Conservation (phyloP, 805 yeast genomes). For the Starmerella potacharoeniae region DNA sequence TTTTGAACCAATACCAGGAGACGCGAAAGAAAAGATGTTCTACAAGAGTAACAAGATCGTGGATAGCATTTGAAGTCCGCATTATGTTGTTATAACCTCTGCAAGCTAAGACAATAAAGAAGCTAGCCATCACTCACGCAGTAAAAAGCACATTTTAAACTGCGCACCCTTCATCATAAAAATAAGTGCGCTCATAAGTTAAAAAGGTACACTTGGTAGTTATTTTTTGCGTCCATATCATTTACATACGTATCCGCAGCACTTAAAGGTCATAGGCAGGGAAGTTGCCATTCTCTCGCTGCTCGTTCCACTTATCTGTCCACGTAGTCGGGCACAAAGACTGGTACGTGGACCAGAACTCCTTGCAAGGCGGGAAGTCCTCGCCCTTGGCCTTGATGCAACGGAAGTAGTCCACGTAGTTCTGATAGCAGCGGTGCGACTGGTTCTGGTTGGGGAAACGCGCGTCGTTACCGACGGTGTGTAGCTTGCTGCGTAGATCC, state of each 20-base stretch:
- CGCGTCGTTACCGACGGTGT: conserved; percentile 60
- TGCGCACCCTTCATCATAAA: no score
- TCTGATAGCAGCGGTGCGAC: conserved; percentile 96
- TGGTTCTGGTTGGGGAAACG: conserved; percentile 97
- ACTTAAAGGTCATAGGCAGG: conserved; percentile 31
- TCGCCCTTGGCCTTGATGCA: conserved; percentile 96
- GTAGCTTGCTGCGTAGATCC: conserved; percentile 22
- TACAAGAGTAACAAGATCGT: no score
- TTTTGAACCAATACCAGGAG: no score
- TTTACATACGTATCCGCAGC: neutral
- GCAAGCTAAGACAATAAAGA: no score
- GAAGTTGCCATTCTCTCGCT: conserved; percentile 42
- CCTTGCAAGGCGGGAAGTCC: conserved; percentile 95
- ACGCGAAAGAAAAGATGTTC: no score
- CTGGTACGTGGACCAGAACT: conserved; percentile 81
- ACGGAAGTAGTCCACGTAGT: conserved; percentile 95
- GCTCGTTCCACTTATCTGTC: conserved; percentile 35
- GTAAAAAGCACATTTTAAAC: no score
- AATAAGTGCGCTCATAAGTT: neutral
- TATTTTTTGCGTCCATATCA: neutral
- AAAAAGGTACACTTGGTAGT: neutral
- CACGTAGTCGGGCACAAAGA: conserved; percentile 39
- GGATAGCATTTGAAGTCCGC: no score
- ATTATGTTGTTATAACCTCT: no score
- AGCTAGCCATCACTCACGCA: no score